Evolutionary conservation across 2,329 filamentous ascomycete species (phyloP).

Genomic region (Clarireedia hainanense): DNA sequence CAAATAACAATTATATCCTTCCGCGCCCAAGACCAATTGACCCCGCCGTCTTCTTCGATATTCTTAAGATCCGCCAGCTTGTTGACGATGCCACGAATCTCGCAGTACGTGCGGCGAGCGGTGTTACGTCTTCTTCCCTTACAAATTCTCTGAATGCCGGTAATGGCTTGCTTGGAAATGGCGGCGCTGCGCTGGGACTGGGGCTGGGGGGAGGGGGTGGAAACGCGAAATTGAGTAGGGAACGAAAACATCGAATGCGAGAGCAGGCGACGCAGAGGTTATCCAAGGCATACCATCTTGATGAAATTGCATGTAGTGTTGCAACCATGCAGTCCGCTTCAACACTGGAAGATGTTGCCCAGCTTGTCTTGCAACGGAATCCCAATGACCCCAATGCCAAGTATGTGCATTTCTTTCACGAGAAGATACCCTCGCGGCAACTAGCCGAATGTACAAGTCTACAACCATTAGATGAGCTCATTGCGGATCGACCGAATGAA

Average conservation of each 20-base stretch:
- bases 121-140: slow-evolving; percentile 57
- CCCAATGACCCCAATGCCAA: slow-evolving; percentile 64
- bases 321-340: slow-evolving; percentile 77
- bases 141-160: slow-evolving; percentile 45
- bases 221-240: slow-evolving; percentile 61
- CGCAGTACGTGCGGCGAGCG: slow-evolving; percentile 68
- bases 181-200: slow-evolving; percentile 46
- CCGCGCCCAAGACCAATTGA: slow-evolving; percentile 71
- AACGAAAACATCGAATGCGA: slow-evolving; percentile 70
- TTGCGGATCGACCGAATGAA: slow-evolving; percentile 54
- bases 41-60: slow-evolving; percentile 73
- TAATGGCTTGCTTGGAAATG: slow-evolving; percentile 41
- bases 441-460: slow-evolving; percentile 66
- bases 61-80: slow-evolving; percentile 71
- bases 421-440: slow-evolving; percentile 73
- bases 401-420: slow-evolving; percentile 89
- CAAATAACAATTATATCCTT: slow-evolving; percentile 71
- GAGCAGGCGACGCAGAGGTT: slow-evolving; percentile 75
- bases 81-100: slow-evolving; percentile 76
- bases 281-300: slow-evolving; percentile 67
- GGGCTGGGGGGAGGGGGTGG: slow-evolving; percentile 48
- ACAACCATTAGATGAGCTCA: slow-evolving; percentile 58
- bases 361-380: slow-evolving; percentile 62
- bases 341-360: slow-evolving; percentile 68
- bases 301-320: slow-evolving; percentile 77